These are phyloP conservation scores for Vitis hybrid DNA, from an alignment of 177 flowering plant species.

Conservation along the genomic window DNA sequence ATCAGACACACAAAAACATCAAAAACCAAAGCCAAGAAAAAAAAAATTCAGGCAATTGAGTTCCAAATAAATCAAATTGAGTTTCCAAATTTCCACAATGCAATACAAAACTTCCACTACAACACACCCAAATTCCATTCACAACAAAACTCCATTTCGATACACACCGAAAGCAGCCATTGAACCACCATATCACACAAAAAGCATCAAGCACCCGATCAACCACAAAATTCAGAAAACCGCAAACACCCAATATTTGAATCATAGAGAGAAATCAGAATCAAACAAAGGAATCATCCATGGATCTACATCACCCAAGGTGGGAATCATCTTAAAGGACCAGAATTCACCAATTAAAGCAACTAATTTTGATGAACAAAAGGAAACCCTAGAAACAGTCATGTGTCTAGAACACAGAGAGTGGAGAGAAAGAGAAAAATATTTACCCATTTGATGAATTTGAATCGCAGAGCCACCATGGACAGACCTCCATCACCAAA, in stretches of 20 bases:
- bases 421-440: neutral
- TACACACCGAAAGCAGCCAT: neutral
- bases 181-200: neutral
- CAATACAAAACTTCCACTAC: neutral
- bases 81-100: neutral
- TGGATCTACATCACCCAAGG: slow-evolving; percentile 3
- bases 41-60: too few relatives aligned
- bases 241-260: too few relatives aligned
- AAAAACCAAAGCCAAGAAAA: too few relatives aligned
- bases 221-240: too few relatives aligned
- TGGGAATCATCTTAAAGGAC: neutral
- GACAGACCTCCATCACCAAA: slow-evolving; percentile 28
- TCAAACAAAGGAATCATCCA: neutral
- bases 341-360: neutral
- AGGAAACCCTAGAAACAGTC: slow-evolving; percentile 15
- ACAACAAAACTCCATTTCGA: too few relatives aligned
- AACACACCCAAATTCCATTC: too few relatives aligned
- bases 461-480: slow-evolving; percentile 41
- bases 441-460: slow-evolving; percentile 29
- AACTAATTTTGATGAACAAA: neutral
- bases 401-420: neutral
- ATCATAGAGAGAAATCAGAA: neutral
- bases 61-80: too few relatives aligned
- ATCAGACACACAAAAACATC: too few relatives aligned
- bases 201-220: neutral